phyloP scores from a whole-genome alignment of 495 filamentous ascomycete species.

The Xylaria sp. region DNA sequence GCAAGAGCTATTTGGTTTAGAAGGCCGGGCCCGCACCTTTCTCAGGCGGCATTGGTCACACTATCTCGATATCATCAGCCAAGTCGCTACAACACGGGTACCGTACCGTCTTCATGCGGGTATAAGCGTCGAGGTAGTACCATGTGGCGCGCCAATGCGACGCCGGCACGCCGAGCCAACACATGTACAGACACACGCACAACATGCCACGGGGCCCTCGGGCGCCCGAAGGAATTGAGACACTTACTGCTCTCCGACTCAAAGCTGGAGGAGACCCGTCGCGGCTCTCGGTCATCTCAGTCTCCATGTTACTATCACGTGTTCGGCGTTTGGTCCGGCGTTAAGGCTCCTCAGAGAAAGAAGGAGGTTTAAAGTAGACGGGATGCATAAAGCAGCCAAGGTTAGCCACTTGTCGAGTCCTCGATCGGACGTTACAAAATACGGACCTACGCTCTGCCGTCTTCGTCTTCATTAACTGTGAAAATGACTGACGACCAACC shows the following conservation, averaged over 20 bases:
- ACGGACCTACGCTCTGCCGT: background rate
- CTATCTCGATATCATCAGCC: constrained; percentile 28
- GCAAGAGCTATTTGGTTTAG: constrained; percentile 37
- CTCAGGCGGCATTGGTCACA: constrained; percentile 52
- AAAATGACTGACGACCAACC: background rate
- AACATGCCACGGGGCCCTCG: background rate
- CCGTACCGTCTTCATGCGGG: background rate
- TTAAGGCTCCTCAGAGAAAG: background rate
- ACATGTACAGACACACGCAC: background rate
- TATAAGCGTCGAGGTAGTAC: background rate
- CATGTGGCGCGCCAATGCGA: background rate
- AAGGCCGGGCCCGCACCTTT: constrained; percentile 54
- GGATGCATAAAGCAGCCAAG: background rate
- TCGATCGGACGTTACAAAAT: background rate
- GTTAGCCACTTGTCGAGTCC: background rate
- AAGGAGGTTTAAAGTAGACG: background rate
- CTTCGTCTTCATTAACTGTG: background rate
- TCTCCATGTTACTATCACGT: constrained; percentile 21
- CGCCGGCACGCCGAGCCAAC: background rate
- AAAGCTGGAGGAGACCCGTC: constrained; percentile 23
- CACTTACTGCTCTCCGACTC: constrained; percentile 28
- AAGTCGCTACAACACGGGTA: background rate
- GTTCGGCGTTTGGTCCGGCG: constrained; percentile 3
- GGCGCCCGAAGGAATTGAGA: background rate
- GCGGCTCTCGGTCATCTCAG: constrained; percentile 22